phyloP scores from a whole-genome alignment of 768 basidiomycete species.

The Lactarius tabidus region DNA sequence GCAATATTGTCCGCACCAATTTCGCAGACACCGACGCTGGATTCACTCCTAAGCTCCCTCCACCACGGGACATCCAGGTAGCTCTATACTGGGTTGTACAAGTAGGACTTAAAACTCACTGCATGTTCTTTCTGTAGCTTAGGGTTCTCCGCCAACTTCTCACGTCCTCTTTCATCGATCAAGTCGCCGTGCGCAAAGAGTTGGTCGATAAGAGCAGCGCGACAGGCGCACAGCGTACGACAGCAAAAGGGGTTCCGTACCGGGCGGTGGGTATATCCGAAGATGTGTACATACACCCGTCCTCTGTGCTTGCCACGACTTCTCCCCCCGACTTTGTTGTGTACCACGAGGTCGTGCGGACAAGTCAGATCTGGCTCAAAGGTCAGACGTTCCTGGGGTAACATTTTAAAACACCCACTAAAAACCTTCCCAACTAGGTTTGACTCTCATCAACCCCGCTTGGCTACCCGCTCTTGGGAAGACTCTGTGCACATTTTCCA shows the following conservation, averaged over 20 bases:
- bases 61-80: constrained; percentile 79
- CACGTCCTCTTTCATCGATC: constrained; percentile 89
- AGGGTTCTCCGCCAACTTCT: constrained; percentile 88
- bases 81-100: constrained; percentile 12
- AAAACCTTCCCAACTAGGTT: constrained; percentile 39
- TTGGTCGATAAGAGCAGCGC: constrained; percentile 55
- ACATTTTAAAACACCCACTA: not conserved
- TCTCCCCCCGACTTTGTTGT: constrained; percentile 84
- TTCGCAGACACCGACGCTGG: constrained; percentile 61
- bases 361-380: constrained; percentile 74
- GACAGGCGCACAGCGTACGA: constrained; percentile 65
- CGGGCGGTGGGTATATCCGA: constrained; percentile 72
- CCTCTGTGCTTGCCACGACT: constrained; percentile 65
- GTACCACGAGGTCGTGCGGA: constrained; percentile 77
- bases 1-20: constrained; percentile 74
- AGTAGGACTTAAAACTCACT: constrained; percentile 10
- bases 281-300: constrained; percentile 91
- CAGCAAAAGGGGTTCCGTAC: constrained; percentile 78
- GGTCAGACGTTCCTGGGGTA: constrained; percentile 40
- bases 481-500: constrained; percentile 83
- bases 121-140: constrained; percentile 45
- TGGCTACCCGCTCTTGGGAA: constrained; percentile 85
- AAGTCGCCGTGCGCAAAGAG: constrained; percentile 90
- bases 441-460: constrained; percentile 80
- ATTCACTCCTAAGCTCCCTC: constrained; percentile 61